Conservation (phyloP, 1,139 yeast species). For the Yamadazyma songkhlaensis region DNA sequence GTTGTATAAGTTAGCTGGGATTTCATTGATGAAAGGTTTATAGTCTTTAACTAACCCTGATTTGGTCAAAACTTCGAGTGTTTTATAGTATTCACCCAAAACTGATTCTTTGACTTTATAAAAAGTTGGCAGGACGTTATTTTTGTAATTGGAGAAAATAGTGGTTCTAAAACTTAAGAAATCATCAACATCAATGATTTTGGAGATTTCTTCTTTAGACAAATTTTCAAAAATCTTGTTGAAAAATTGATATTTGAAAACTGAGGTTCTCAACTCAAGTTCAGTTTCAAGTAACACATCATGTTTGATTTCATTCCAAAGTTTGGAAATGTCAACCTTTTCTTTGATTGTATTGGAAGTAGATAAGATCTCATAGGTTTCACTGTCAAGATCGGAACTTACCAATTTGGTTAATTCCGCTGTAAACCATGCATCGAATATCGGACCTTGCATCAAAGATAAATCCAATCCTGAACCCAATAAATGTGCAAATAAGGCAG, state of each 20-base stretch:
- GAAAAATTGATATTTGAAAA: conserved; percentile 34
- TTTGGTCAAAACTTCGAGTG: conserved; percentile 11
- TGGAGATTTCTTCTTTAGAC: not conserved
- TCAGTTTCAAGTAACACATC: conserved; percentile 28
- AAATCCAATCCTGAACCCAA: conserved; percentile 12
- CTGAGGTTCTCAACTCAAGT: conserved; percentile 22
- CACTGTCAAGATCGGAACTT: conserved; percentile 5
- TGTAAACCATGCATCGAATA: conserved; percentile 5
- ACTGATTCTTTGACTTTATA: conserved; percentile 45
- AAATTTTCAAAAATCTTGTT: conserved; percentile 18
- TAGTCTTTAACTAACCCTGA: not conserved
- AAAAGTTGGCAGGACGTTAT: conserved; percentile 25
- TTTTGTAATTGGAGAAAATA: conserved; percentile 23
- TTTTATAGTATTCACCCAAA: conserved; percentile 30
- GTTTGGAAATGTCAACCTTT: conserved; percentile 7
- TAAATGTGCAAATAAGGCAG: conserved; percentile 8
- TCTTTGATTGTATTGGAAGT: not conserved
- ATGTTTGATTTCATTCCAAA: conserved; percentile 19
- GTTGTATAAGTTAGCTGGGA: conserved; percentile 24
- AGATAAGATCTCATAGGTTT: conserved; percentile 9
- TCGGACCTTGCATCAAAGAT: not conserved
- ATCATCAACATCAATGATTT: conserved; percentile 5
- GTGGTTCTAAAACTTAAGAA: conserved; percentile 17
- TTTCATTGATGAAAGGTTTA: conserved; percentile 4
- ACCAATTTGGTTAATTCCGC: conserved; percentile 1